A percentile compares a stretch with the other conserved stretches of the same genome.
Evolutionary conservation across 345 rosid species (phyloP).

Genomic region (Euphorbia pulcherrima): DNA sequence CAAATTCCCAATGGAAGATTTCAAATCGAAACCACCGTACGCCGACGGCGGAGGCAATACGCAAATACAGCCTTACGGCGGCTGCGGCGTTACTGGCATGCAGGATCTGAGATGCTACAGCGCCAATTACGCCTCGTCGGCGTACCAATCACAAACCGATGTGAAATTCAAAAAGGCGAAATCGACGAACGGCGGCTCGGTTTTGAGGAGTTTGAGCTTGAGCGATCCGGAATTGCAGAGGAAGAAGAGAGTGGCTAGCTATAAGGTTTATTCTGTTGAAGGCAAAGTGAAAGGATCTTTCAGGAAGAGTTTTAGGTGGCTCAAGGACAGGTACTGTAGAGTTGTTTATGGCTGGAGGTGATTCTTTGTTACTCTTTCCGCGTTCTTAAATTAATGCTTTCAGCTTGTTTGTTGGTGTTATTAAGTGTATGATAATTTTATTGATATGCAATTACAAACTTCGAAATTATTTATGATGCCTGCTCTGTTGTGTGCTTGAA

Average conservation of each 20-base stretch:
- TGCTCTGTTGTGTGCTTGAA: neutral
- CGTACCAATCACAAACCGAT: conserved; percentile 33
- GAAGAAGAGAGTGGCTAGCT: conserved; percentile 65
- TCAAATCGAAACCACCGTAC: conserved; percentile 51
- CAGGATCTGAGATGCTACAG: conserved; percentile 65
- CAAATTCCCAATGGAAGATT: conserved; percentile 51
- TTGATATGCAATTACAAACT: conserved; percentile 1
- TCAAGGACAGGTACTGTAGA: conserved; percentile 48
- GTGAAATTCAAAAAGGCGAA: conserved; percentile 45
- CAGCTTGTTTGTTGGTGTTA: neutral
- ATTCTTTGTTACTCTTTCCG: neutral
- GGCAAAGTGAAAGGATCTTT: conserved; percentile 71
- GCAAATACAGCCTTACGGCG: conserved; percentile 29
- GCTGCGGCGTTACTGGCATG: conserved; percentile 28
- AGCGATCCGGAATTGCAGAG: conserved; percentile 63
- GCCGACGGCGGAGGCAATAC: conserved; percentile 36
- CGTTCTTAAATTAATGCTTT: neutral
- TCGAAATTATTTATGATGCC: neutral
- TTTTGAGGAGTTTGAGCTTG: conserved; percentile 54
- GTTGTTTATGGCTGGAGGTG: conserved; percentile 39
- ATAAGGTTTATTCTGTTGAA: conserved; percentile 63
- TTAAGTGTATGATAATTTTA: conserved; percentile 6
- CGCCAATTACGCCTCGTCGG: conserved; percentile 38
- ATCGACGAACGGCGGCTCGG: conserved; percentile 36
- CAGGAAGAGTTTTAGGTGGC: conserved; percentile 60